Evolutionary conservation across 441 rosid species (phyloP).

Genomic region (Metrosideros polymorpha): DNA sequence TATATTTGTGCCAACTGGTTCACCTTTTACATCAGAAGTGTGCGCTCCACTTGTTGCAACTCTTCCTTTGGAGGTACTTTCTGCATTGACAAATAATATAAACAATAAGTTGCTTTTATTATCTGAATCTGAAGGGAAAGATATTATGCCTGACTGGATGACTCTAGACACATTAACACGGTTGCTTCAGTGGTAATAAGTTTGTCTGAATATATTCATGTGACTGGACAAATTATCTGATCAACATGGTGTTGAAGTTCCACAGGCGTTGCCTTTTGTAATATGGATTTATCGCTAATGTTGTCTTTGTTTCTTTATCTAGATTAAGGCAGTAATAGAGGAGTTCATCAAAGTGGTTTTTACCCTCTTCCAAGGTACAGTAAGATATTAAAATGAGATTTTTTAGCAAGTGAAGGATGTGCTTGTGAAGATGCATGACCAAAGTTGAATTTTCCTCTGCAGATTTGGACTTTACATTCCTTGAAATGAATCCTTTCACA

Average conservation of each 20-base stretch:
- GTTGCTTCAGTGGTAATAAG: neutral
- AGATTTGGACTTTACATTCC: conserved; percentile 96
- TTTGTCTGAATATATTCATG: neutral
- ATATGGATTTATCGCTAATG: neutral
- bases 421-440: neutral
- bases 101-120: neutral
- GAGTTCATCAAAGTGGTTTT: conserved; percentile 65
- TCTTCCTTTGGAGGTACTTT: conserved; percentile 62
- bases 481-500: conserved; percentile 97
- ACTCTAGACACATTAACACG: neutral
- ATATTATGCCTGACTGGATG: neutral
- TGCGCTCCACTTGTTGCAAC: conserved; percentile 61
- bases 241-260: neutral
- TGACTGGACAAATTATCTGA: neutral
- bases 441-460: conserved; percentile 8
- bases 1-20: conserved; percentile 41
- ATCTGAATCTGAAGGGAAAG: neutral
- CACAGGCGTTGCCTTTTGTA: neutral
- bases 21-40: conserved; percentile 32
- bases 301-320: conserved; percentile 3
- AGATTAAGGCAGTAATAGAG: conserved; percentile 67
- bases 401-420: neutral
- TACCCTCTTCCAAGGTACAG: conserved; percentile 69
- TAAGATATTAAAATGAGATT: neutral
- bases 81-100: neutral